Base-by-base conservation (phyloP, 2,329 filamentous ascomycete genomes). In the Alternaria rosae region DNA sequence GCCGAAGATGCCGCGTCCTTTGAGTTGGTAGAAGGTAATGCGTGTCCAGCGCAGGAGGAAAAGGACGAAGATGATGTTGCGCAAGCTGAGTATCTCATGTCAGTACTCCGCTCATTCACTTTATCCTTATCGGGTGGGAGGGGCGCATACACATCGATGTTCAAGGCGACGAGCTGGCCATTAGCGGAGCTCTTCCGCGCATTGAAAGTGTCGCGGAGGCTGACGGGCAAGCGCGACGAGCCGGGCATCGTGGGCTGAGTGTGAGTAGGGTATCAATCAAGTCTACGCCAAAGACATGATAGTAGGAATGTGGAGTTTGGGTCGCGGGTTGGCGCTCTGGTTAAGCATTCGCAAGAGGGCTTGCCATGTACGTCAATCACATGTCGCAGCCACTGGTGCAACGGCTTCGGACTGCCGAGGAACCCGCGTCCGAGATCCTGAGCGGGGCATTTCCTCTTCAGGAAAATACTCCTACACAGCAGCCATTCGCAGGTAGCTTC, bases 1-100 rank as follows among this genome's bases (percentile, higher is more conserved):
- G 66, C 94, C 94, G 76, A 97, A 81, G 72, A 95, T 79, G 68
- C 95, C 95, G 77, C 95, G 93, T 70, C 95, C 95, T 75, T 92
- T 92, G 70, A 98, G 86, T 76, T 95, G 92, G 82, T 93, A 91
- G 78, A 92, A 91, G 26, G 88, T 86, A 74, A 91, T 92, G 68
- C 93, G 92, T 30, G 91, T 87, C 85, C 93, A 91, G 76, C 94
- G 91, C 50, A 97, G 83, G 62, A 97, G 79, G 82, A 98, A 97
- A 71, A 97, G 87, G 76, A 94, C 85, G 80, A 98, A 97, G 72
- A 98, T 84, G 62, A 97, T 84, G 78, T 97, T 97, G 57, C 92
- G 92, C 64, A 97, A 76, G 62, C 92, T 53, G 8, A 30, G 45
- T 53, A 48, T 44, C 58, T 35, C 41, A 42, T 47, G 57, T 52